Percentiles rank a stretch among this genome's conserved stretches.
Evolutionary conservation across 2,329 filamentous ascomycete species (phyloP).

Genomic region (Fusarium keratoplasticum): DNA sequence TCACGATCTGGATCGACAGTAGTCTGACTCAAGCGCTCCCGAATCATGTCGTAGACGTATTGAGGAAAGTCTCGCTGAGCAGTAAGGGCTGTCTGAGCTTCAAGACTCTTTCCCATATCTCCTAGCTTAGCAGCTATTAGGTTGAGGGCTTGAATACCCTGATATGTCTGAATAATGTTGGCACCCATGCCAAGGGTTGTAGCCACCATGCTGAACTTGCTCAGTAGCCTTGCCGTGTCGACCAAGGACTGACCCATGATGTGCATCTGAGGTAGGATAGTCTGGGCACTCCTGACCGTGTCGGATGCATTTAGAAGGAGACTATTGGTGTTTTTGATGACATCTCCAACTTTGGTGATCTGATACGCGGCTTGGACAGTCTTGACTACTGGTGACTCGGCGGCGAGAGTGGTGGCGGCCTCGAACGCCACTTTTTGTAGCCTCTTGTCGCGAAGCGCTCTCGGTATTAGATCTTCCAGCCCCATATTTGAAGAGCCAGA

Average conservation of each 20-base stretch:
- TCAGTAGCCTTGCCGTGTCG: constrained; percentile 48
- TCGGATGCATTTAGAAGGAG: constrained; percentile 40
- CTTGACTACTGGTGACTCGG: constrained; percentile 33
- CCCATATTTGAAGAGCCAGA: constrained; percentile 18
- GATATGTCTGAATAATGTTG: constrained; percentile 51
- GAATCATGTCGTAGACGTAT: constrained; percentile 52
- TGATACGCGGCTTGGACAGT: constrained; percentile 43
- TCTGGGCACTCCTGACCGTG: constrained; percentile 34
- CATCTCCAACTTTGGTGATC: constrained; percentile 41
- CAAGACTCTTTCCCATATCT: constrained; percentile 48
- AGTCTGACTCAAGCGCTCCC: constrained; percentile 50
- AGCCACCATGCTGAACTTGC: constrained; percentile 48
- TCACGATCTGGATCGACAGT: constrained; percentile 44
- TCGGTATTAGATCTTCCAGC: constrained; percentile 21
- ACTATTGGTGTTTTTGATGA: constrained; percentile 38
- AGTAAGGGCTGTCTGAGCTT: constrained; percentile 51
- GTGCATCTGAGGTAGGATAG: constrained; percentile 49
- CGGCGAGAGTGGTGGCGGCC: constrained; percentile 25
- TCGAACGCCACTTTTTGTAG: constrained; percentile 28
- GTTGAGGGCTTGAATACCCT: constrained; percentile 50
- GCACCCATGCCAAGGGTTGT: constrained; percentile 48
- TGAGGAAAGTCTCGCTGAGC: constrained; percentile 53
- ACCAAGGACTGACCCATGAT: constrained; percentile 50
- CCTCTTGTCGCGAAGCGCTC: constrained; percentile 26
- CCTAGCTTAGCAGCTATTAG: constrained; percentile 51